phyloP scores from a whole-genome alignment of 2,329 filamentous ascomycete species.

The Teratosphaeria viscida region DNA sequence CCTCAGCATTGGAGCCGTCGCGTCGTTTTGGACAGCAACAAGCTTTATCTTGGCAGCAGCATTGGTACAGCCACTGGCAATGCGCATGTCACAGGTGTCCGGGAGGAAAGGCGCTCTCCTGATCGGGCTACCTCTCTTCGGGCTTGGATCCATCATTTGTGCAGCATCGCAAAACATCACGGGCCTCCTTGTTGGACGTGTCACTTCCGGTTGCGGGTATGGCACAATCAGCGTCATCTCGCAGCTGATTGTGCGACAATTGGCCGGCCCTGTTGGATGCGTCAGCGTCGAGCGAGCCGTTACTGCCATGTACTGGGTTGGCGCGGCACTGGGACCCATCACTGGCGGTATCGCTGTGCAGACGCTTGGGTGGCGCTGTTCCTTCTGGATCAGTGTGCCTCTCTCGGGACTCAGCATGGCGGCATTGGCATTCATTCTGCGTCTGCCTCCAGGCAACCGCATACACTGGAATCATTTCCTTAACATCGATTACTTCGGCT shows the following conservation, averaged over 20 bases:
- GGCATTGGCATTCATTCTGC: not conserved
- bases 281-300: slow-evolving; percentile 2
- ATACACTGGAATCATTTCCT: slow-evolving; percentile 31
- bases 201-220: not conserved
- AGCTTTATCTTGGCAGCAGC: slow-evolving; percentile 30
- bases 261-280: not conserved
- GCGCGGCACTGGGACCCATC: slow-evolving; percentile 13
- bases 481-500: slow-evolving; percentile 13
- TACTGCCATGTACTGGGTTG: not conserved
- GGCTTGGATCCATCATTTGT: slow-evolving; percentile 28
- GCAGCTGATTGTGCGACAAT: not conserved
- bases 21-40: slow-evolving; percentile 31
- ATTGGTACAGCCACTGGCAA: slow-evolving; percentile 30
- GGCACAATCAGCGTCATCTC: not conserved
- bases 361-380: not conserved
- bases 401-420: not conserved
- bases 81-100: slow-evolving; percentile 31
- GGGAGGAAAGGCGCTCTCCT: slow-evolving; percentile 30
- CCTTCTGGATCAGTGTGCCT: slow-evolving; percentile 7
- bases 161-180: slow-evolving; percentile 17
- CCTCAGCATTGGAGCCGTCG: slow-evolving; percentile 1
- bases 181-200: not conserved
- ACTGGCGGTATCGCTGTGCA: not conserved
- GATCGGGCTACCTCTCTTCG: slow-evolving; percentile 26
- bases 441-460: not conserved